A percentile compares a stretch with the other conserved stretches of the same genome.
Conservation (phyloP, 2,329 filamentous ascomycete genomes). For the Sarocladiaceae sp. region DNA sequence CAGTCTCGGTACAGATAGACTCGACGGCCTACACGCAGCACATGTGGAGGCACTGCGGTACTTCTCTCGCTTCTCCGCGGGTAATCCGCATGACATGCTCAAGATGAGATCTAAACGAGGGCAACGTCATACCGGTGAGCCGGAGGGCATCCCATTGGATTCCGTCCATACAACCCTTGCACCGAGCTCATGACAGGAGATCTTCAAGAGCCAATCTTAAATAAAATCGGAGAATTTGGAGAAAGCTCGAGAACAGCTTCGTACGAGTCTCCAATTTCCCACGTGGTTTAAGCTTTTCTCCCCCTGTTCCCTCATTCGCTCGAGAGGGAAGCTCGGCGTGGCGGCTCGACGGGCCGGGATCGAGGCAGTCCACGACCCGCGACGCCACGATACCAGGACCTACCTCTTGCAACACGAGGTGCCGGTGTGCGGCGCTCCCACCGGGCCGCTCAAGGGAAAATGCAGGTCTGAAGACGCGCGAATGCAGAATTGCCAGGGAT, state of each 20-base stretch:
- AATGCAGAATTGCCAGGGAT: too few species aligned
- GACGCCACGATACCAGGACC: conserved; percentile 4
- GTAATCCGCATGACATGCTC: background rate
- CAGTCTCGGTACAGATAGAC: background rate
- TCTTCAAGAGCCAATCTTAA: too few species aligned
- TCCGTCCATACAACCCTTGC: background rate
- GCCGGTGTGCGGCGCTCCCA: conserved; percentile 1
- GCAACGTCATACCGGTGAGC: conserved; percentile 8
- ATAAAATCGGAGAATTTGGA: conserved; percentile 5
- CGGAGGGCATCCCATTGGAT: conserved; percentile 4
- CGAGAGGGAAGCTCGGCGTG: background rate
- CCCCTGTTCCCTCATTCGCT: background rate
- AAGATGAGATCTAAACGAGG: background rate
- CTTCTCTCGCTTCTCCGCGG: background rate
- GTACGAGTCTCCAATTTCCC: conserved; percentile 8
- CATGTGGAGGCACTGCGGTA: too few species aligned
- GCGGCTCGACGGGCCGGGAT: conserved; percentile 7
- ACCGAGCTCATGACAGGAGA: background rate
- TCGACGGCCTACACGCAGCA: too few species aligned
- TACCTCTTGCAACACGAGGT: background rate
- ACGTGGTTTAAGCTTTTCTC: conserved; percentile 8
- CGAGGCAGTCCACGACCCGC: conserved; percentile 3
- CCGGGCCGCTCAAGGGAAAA: conserved; percentile 3
- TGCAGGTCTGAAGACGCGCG: background rate
- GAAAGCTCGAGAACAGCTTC: background rate